Base-by-base conservation (phyloP, 2,329 filamentous ascomycete genomes). In the Dactylellina drechsleri region DNA sequence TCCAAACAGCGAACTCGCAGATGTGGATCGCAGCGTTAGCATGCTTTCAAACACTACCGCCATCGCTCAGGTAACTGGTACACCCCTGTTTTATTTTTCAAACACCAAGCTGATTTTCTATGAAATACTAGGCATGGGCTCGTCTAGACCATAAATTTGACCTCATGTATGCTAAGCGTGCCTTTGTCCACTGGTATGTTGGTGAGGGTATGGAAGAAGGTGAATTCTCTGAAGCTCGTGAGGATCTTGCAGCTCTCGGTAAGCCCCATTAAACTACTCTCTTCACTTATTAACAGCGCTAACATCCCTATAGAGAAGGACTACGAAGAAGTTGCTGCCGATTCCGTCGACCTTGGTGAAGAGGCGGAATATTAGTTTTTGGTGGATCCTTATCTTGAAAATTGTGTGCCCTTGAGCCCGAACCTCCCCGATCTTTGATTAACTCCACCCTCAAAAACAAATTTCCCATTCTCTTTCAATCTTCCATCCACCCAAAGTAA, bases 171-270 rank as follows among this genome's bases (percentile, higher is more conserved):
- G 86, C 85, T 76, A 90, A 90, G 83, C 86, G 88, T 77, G 88
- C 88, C 12, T 90, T 90, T 80, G 88, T 90, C n/a, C 88, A 90
- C 81, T 90, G 88, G 88, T 90, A 90, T 78, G 92, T 95, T 64
- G 92, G 92, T 78, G 92, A 95, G 84, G 92, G 92, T 84, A 95
- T 95, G 92, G 92, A 95, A 85, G 92, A 95, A 83, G 92, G 92
- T 80, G 92, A 95, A 83, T 95, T 95, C 85, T 91, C 89, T 77
- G 92, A 95, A 83, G 92, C 92, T 76, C 90, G 92, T 79, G 92
- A 95, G 85, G 92, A 95, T 82, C 85, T 95, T 76, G 92, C 92
- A 77, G 92, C 92, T 56, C 85, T 95, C 40, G 92, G 78, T 76
- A 79, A 68, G 66, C 70, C 15, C 20, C 13, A 47, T 26, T 2